phyloP scores from a whole-genome alignment of 2,329 filamentous ascomycete genomes.

The Fusarium longipes region DNA sequence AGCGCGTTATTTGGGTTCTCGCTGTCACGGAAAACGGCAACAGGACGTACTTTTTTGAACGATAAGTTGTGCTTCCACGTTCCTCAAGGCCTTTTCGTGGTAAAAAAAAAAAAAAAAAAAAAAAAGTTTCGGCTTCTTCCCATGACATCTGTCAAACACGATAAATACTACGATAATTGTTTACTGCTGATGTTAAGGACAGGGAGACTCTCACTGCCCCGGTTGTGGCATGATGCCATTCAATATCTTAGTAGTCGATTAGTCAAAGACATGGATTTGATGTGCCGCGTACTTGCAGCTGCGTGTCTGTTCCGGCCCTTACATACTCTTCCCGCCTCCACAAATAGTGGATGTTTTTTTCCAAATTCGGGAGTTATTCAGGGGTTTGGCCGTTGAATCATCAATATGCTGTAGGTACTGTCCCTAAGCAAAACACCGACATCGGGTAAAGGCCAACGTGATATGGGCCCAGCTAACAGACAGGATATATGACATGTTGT shows the following conservation, averaged over 20 bases:
- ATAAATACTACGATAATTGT: neutral
- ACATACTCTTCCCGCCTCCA: conserved; percentile 11
- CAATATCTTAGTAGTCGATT: neutral
- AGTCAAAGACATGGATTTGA: conserved; percentile 10
- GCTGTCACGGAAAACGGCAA: neutral
- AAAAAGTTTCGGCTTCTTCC: neutral
- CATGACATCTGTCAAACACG: conserved; percentile 12
- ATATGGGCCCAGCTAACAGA: conserved; percentile 1
- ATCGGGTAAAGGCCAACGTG: conserved; percentile 13
- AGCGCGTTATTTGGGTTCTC: conserved; percentile 3
- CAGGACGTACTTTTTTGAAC: neutral
- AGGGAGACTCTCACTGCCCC: neutral
- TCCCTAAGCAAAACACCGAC: conserved; percentile 2
- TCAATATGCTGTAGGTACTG: neutral
- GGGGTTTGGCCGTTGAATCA: conserved; percentile 26
- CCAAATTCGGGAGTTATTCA: conserved; percentile 20
- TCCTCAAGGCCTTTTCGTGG: conserved; percentile 1
- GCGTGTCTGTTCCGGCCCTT: conserved; percentile 18
- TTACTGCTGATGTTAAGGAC: conserved; percentile 5
- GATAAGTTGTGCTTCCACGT: neutral
- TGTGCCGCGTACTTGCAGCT: conserved; percentile 18
- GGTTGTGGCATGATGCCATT: conserved; percentile 29
- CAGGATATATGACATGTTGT: neutral
- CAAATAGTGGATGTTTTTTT: conserved; percentile 5
- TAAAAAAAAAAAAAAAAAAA: too few relatives aligned